Evolutionary conservation across 2,329 filamentous ascomycete species (phyloP).

Genomic region (Fusarium sp.): DNA sequence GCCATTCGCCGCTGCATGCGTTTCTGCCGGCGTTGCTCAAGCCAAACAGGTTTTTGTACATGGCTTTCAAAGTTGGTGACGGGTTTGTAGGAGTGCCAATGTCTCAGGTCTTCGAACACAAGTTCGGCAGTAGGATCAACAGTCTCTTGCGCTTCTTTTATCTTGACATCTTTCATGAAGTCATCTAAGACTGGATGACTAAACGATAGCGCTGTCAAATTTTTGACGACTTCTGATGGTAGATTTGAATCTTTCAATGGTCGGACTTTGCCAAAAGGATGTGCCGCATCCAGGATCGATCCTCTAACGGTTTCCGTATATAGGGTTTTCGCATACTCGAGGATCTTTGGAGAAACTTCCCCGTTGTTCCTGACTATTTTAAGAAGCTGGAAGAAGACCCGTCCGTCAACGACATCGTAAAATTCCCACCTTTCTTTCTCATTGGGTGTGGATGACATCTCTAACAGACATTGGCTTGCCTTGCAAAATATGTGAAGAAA

Average conservation of each 20-base stretch:
- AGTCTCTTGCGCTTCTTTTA: slow-evolving; percentile 52
- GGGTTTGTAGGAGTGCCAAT: slow-evolving; percentile 74
- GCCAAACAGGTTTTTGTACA: slow-evolving; percentile 40
- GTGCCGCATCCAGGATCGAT: too few species aligned
- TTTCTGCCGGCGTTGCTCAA: slow-evolving; percentile 67
- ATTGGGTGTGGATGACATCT: background rate
- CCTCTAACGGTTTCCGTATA: slow-evolving; percentile 9
- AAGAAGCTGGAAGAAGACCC: slow-evolving; percentile 47
- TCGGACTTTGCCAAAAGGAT: background rate
- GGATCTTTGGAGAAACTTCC: slow-evolving; percentile 6
- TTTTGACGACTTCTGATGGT: background rate
- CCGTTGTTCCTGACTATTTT: slow-evolving; percentile 14
- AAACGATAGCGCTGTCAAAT: slow-evolving; percentile 59
- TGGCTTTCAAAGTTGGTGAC: slow-evolving; percentile 58
- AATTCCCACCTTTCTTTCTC: background rate
- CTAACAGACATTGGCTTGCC: background rate
- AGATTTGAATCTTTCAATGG: background rate
- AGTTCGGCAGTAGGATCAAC: slow-evolving; percentile 49
- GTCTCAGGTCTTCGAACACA: slow-evolving; percentile 62
- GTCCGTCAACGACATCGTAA: slow-evolving; percentile 13
- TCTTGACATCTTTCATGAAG: slow-evolving; percentile 59
- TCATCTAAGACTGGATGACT: slow-evolving; percentile 61
- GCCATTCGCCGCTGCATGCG: slow-evolving; percentile 65
- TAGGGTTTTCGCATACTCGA: slow-evolving; percentile 5
- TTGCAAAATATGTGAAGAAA: slow-evolving; percentile 14